Evolutionary conservation across 441 rosid species (phyloP).

Genomic region (Codiaeum variegatum): DNA sequence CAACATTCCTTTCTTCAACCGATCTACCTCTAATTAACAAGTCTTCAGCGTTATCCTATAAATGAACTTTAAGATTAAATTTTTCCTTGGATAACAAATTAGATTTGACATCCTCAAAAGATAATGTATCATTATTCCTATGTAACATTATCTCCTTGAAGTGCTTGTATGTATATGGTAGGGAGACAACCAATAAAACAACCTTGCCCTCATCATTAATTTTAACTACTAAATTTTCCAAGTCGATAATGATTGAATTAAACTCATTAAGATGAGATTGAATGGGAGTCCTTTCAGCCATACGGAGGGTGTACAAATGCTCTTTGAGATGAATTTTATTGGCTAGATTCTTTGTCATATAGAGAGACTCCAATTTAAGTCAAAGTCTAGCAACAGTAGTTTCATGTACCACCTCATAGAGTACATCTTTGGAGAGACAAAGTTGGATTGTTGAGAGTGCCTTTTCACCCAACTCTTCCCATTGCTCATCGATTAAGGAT

Average conservation of each 20-base stretch:
- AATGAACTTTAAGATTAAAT: neutral
- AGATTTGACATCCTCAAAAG: too few relatives aligned
- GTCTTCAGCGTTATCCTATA: neutral
- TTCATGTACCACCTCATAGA: neutral
- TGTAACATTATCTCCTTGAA: too few relatives aligned
- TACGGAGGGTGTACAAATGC: neutral
- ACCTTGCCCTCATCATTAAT: too few relatives aligned
- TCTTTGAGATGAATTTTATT: neutral
- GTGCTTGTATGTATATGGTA: too few relatives aligned
- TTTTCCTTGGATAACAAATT: neutral
- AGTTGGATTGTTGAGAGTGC: neutral
- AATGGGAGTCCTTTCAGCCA: neutral
- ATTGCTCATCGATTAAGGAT: neutral
- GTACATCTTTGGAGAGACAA: too few relatives aligned
- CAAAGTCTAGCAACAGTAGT: neutral
- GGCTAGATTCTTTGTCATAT: neutral
- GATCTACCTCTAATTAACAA: neutral
- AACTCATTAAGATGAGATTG: neutral
- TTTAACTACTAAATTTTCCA: too few relatives aligned
- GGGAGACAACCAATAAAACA: too few relatives aligned
- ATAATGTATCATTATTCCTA: too few relatives aligned
- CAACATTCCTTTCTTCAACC: neutral
- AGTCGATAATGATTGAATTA: too few relatives aligned
- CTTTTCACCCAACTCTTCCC: neutral
- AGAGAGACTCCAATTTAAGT: neutral